These are phyloP conservation scores for Pleomassaria siparia DNA, from an alignment of 2,329 filamentous ascomycete genomes.

Conservation along the genomic window DNA sequence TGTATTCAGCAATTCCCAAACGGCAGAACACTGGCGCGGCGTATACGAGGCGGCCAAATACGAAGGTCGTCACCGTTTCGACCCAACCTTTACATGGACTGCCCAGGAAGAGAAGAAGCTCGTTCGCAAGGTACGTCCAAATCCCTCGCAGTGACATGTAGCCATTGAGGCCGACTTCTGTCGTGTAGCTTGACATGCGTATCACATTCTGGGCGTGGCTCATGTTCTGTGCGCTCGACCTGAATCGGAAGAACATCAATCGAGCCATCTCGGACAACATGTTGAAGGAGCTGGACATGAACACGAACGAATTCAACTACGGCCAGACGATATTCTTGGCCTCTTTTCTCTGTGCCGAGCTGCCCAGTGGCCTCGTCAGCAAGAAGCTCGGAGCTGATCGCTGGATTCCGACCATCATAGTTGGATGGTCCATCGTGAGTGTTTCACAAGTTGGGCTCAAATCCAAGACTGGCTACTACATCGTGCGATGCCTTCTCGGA, in stretches of 20 bases:
- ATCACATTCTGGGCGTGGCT: slow-evolving; percentile 45
- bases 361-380: slow-evolving; percentile 54
- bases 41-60: slow-evolving; percentile 35
- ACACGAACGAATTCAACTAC: slow-evolving; percentile 36
- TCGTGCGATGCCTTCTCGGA: slow-evolving; percentile 45
- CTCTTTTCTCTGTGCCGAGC: slow-evolving; percentile 51
- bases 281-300: slow-evolving; percentile 27
- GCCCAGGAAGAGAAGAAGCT: slow-evolving; percentile 50
- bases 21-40: slow-evolving; percentile 26
- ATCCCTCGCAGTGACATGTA: neutral
- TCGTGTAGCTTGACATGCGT: slow-evolving; percentile 28
- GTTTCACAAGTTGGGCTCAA: slow-evolving; percentile 41
- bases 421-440: slow-evolving; percentile 39
- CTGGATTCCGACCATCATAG: slow-evolving; percentile 39
- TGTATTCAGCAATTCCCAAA: slow-evolving; percentile 25
- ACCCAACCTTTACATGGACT: slow-evolving; percentile 50
- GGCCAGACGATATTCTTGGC: slow-evolving; percentile 40
- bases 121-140: slow-evolving; percentile 45
- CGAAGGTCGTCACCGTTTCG: slow-evolving; percentile 50
- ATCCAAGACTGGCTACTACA: slow-evolving; percentile 39
- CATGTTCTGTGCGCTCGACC: slow-evolving; percentile 53
- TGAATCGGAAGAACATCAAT: slow-evolving; percentile 53
- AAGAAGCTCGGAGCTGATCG: slow-evolving; percentile 55
- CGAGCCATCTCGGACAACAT: slow-evolving; percentile 41
- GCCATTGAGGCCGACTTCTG: neutral